These are phyloP conservation scores for Plasmodium ovale DNA, from an alignment of 169 alveolate species.

Conservation along the genomic window DNA sequence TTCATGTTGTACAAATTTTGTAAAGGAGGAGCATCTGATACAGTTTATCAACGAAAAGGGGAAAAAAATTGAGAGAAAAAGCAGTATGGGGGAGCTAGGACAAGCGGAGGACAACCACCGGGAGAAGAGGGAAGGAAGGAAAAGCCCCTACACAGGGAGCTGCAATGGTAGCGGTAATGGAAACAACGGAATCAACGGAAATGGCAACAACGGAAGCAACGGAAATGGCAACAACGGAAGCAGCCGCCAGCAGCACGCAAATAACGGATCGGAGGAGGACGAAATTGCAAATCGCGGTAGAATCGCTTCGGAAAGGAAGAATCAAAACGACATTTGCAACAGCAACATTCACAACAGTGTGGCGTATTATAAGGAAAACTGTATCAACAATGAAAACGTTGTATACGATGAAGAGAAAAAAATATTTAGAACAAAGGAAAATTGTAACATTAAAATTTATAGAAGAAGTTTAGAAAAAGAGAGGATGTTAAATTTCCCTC, in stretches of 20 bases:
- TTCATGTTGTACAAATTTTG: not conserved
- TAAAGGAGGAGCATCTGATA: not conserved
- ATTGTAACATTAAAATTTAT: slow-evolving; percentile 55
- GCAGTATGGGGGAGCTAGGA: not conserved
- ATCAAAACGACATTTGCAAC: not conserved
- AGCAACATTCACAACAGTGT: slow-evolving; percentile 6
- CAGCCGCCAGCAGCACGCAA: no score
- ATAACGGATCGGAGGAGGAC: no score
- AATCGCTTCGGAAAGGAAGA: not conserved
- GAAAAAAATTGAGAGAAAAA: not conserved
- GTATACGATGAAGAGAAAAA: slow-evolving; percentile 47
- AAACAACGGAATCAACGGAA: not conserved
- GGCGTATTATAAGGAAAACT: slow-evolving; percentile 49
- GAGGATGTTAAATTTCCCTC: slow-evolving; percentile 32
- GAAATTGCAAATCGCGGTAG: no score
- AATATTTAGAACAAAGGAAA: slow-evolving; percentile 68
- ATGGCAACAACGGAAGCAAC: not conserved
- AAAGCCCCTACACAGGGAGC: not conserved
- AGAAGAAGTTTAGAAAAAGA: slow-evolving; percentile 63
- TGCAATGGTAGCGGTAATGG: not conserved
- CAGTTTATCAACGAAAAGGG: not conserved
- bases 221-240: no score
- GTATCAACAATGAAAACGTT: slow-evolving; percentile 58
- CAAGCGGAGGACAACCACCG: not conserved
- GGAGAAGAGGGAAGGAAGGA: not conserved